phyloP scores from a whole-genome alignment of 306 rosid species.

The Prunus mume region DNA sequence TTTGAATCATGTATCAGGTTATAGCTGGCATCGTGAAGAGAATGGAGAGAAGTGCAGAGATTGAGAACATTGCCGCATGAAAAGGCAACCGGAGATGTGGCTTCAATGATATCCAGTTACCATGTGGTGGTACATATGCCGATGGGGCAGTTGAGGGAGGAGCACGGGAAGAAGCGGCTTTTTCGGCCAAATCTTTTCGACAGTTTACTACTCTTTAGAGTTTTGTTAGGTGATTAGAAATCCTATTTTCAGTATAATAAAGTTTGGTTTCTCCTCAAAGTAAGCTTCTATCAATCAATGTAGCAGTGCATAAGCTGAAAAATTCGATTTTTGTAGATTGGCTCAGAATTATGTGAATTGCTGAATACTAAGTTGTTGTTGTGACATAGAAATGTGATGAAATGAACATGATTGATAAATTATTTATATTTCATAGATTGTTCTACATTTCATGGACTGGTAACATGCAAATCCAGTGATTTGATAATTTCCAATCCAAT shows the following conservation, averaged over 20 bases:
- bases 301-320: background rate
- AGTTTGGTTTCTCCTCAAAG: background rate
- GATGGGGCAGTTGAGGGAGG: background rate
- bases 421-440: too few relatives aligned
- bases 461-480: background rate
- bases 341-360: background rate
- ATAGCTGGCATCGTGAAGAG: conserved; percentile 93
- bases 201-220: background rate
- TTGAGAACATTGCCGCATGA: conserved; percentile 78
- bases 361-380: background rate
- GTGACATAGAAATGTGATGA: too few relatives aligned
- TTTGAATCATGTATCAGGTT: conserved; percentile 47
- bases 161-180: background rate
- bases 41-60: conserved; percentile 69
- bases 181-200: background rate
- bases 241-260: background rate
- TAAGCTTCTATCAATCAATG: background rate
- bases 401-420: background rate
- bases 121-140: background rate
- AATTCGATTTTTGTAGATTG: background rate
- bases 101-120: conserved; percentile 9
- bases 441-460: background rate
- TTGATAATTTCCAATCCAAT: background rate
- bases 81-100: background rate
- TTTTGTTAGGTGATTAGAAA: background rate